Evolutionary conservation across 768 basidiomycete genomes (phyloP), one percentile per base, ranked within the genome.

Genomic region (Strobilomyces dryophilus): DNA sequence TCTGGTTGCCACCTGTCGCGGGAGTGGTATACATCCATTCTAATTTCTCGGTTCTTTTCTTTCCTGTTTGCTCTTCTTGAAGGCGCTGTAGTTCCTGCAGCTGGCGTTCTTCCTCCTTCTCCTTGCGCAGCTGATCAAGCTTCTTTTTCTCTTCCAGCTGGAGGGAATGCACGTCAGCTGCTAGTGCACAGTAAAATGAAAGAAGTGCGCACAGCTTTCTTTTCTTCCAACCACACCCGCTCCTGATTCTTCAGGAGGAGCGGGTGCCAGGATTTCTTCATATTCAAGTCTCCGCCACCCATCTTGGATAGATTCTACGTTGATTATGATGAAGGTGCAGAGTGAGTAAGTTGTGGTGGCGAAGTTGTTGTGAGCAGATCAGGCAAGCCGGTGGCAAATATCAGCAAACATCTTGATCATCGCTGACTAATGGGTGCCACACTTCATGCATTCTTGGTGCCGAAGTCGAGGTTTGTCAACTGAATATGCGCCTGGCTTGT

Each of bases 1-100:
- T 94, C 61, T 89, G 83, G 49, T 75, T 87, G 55, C 79, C 86
- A n/a, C 95, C 95, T 4, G 88, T 85, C 1, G 93, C 92, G 5
- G 97, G 97, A 2, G 95, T 97, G n/a, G 95, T 77, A 74, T 98
- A 99, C 92, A 99, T 95, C 97, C 97, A 99, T 68, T 99, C 97
- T 45, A 99, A 70, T 67, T 93, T 93, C 72, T 98, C 95, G 47
- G 87, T 83, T 58, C 91, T 76, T 73, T 95, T 97, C 77, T 88
- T 93, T 32, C 95, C 95, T 10, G 95, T 98, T 59, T 95, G 84
- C 60, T 91, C 90, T 68, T 95, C 94, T 69, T 98, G 95, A 52
- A 99, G 72, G 47, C 95, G 82, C 67, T 98, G 97, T 8, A 99
- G 82, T 62, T 99, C 97, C 60, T 95, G 94, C 2, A 99, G 72